Percentiles rank a stretch among this genome's conserved stretches.
phyloP scores from a whole-genome alignment of 805 yeast species.

The Yarrowia hollandica region DNA sequence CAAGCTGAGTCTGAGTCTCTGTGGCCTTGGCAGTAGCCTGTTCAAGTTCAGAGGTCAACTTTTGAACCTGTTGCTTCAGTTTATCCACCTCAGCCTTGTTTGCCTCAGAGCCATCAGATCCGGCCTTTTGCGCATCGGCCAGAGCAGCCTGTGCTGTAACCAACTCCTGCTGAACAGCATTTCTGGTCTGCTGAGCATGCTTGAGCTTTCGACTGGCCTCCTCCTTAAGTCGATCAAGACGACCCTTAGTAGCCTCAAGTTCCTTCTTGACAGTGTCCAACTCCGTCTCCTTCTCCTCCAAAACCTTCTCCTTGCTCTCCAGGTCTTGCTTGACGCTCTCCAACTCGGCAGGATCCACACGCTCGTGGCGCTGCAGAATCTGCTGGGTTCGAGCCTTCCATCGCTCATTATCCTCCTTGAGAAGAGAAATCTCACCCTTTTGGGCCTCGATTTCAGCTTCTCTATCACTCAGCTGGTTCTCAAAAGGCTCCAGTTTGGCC shows the following conservation, averaged over 20 bases:
- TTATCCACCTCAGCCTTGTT: background rate
- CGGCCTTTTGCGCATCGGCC: slow-evolving; percentile 14
- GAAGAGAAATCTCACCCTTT: slow-evolving; percentile 50
- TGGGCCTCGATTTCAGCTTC: slow-evolving; percentile 50
- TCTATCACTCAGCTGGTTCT: slow-evolving; percentile 43
- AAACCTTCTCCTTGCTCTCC: slow-evolving; percentile 37
- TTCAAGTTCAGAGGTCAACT: background rate
- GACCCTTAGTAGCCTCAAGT: slow-evolving; percentile 28
- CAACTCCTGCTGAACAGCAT: slow-evolving; percentile 1
- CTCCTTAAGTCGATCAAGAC: slow-evolving; percentile 24
- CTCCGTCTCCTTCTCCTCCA: slow-evolving; percentile 32
- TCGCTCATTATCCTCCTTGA: slow-evolving; percentile 56
- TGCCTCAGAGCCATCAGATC: background rate
- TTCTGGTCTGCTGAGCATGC: slow-evolving; percentile 1
- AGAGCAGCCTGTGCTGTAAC: background rate
- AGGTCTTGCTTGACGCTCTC: slow-evolving; percentile 44
- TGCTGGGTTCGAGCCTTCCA: slow-evolving; percentile 58
- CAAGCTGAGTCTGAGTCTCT: slow-evolving; percentile 30
- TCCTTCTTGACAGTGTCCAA: slow-evolving; percentile 33
- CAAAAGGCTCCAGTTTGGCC: slow-evolving; percentile 49
- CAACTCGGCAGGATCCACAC: slow-evolving; percentile 51
- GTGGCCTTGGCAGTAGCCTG: slow-evolving; percentile 29
- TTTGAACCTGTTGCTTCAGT: background rate
- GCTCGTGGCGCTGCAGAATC: slow-evolving; percentile 48
- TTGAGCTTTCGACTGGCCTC: slow-evolving; percentile 23